Evolutionary conservation across 2,329 filamentous ascomycete species (phyloP).

Genomic region (Ceratocystis cubensis): DNA sequence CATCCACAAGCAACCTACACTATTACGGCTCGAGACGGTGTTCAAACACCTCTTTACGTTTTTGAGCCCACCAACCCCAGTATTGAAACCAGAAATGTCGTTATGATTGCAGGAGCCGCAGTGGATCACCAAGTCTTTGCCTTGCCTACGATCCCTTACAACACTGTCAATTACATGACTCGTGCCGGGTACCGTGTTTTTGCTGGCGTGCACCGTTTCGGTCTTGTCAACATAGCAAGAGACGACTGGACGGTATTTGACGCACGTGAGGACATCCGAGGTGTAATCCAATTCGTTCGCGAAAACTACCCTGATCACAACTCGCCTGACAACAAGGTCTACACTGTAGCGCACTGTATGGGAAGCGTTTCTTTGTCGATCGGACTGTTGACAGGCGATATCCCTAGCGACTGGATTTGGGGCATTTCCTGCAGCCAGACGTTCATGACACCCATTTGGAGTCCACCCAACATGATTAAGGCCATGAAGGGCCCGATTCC

Average conservation of each 20-base stretch:
- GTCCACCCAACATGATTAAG: constrained; percentile 44
- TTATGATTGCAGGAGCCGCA: constrained; percentile 50
- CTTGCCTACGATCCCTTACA: constrained; percentile 49
- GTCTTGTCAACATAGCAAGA: constrained; percentile 38
- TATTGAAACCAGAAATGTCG: constrained; percentile 36
- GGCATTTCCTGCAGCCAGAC: constrained; percentile 49
- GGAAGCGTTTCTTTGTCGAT: constrained; percentile 46
- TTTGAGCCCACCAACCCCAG: constrained; percentile 39
- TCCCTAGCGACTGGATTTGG: constrained; percentile 43
- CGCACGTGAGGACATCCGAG: constrained; percentile 45
- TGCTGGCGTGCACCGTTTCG: constrained; percentile 45
- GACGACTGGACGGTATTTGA: constrained; percentile 48
- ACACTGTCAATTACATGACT: constrained; percentile 51
- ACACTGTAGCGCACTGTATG: constrained; percentile 51
- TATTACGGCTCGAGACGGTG: constrained; percentile 41
- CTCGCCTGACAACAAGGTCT: constrained; percentile 32
- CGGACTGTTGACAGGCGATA: constrained; percentile 50
- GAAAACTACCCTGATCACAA: constrained; percentile 26
- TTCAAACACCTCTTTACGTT: constrained; percentile 41
- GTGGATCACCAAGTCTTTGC: constrained; percentile 53
- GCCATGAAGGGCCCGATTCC: constrained; percentile 36
- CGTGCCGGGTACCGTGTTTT: constrained; percentile 49
- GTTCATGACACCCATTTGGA: constrained; percentile 51
- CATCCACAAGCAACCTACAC: constrained; percentile 32
- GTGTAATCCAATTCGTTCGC: constrained; percentile 43